phyloP scores from a whole-genome alignment of 164 flowering plant genomes.

The Pachysandra terminalis region DNA sequence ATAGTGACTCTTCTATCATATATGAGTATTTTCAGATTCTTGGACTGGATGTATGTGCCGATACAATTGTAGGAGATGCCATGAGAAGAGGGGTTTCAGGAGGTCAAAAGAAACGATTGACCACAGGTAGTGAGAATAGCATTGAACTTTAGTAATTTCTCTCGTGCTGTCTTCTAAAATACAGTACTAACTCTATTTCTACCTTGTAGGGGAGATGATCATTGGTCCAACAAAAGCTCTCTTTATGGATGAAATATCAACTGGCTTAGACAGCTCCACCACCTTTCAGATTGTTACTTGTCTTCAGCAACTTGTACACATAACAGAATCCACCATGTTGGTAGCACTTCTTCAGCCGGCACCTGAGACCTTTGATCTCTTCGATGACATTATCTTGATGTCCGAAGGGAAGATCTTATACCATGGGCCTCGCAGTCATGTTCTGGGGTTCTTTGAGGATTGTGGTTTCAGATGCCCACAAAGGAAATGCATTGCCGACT shows the following conservation, averaged over 20 bases:
- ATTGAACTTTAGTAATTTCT: too few relatives aligned
- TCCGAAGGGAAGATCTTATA: conserved; percentile 40
- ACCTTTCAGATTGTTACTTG: conserved; percentile 42
- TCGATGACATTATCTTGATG: conserved; percentile 48
- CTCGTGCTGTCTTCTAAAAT: too few relatives aligned
- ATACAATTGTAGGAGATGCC: conserved; percentile 25
- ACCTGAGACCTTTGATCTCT: conserved; percentile 38
- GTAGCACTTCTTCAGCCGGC: too few relatives aligned
- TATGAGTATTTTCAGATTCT: conserved; percentile 17
- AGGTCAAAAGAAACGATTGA: conserved; percentile 28
- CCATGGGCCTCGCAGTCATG: conserved; percentile 36
- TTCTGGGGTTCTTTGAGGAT: conserved; percentile 32
- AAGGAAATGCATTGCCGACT: conserved; percentile 45
- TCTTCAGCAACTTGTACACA: conserved; percentile 35
- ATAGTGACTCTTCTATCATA: neutral
- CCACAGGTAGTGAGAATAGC: conserved; percentile 19
- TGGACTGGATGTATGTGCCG: conserved; percentile 29
- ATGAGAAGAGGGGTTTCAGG: conserved; percentile 32
- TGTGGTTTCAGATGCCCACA: conserved; percentile 46
- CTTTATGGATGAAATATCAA: conserved; percentile 55
- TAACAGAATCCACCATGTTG: conserved; percentile 33
- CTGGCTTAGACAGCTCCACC: conserved; percentile 50
- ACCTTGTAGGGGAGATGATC: conserved; percentile 41
- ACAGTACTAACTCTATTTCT: too few relatives aligned
- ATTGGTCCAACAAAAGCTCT: conserved; percentile 39